Percentiles rank a stretch among this genome's conserved stretches.
Conservation (phyloP, 257 asterid genomes). For the Jacaranda copaia region DNA sequence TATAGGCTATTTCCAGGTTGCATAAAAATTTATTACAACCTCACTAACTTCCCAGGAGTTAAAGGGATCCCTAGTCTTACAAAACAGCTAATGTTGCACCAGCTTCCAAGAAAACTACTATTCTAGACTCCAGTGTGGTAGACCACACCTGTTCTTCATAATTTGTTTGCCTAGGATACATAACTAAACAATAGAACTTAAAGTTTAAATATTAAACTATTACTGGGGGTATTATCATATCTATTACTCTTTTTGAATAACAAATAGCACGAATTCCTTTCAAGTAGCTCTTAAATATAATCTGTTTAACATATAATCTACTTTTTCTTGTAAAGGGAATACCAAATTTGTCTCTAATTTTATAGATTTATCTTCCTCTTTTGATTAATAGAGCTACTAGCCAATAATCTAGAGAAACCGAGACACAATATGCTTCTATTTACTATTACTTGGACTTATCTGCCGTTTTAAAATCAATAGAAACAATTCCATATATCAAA, state of each 20-base stretch:
- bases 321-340: background rate
- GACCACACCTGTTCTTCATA: background rate
- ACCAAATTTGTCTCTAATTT: background rate
- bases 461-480: background rate
- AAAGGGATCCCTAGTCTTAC: conserved; percentile 9
- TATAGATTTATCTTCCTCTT: conserved; percentile 14
- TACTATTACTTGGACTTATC: background rate
- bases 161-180: too few relatives aligned
- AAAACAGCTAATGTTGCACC: background rate
- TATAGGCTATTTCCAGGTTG: conserved; percentile 13
- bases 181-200: too few relatives aligned
- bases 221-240: too few relatives aligned
- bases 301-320: background rate
- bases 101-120: background rate
- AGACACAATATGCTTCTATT: conserved; percentile 12
- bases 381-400: background rate
- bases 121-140: background rate
- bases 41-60: conserved; percentile 18
- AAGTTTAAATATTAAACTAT: too few relatives aligned
- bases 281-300: background rate
- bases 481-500: background rate
- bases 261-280: background rate
- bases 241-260: too few relatives aligned
- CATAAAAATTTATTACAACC: background rate
- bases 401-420: conserved; percentile 7